Percentiles rank a stretch among this genome's conserved stretches.
Evolutionary conservation across 768 basidiomycete genomes (phyloP).

Genomic region (Glaciozyma antarctica): DNA sequence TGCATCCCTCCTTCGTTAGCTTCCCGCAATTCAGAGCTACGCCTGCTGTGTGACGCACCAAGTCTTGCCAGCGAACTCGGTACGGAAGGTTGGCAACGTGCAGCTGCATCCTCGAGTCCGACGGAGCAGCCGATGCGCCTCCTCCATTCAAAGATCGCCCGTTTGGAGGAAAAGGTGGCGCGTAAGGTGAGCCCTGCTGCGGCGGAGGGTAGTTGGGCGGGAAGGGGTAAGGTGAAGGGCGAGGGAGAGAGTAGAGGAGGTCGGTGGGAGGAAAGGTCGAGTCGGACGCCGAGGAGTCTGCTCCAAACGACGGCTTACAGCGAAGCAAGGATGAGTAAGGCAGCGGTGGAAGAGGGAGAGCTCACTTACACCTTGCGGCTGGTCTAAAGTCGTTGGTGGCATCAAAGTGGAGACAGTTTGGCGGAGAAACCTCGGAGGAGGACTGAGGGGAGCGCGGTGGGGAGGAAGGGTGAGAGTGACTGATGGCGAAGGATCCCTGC

Average conservation of each 20-base stretch:
- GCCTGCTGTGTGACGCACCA: neutral
- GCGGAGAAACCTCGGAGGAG: neutral
- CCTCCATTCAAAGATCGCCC: neutral
- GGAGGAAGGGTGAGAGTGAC: too few species aligned
- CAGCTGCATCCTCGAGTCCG: constrained; percentile 49
- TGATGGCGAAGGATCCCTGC: too few species aligned
- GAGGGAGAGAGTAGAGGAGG: constrained; percentile 1
- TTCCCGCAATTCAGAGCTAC: neutral
- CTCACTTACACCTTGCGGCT: too few species aligned
- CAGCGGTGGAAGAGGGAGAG: neutral
- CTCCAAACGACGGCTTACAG: too few species aligned
- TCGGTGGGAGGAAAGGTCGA: neutral
- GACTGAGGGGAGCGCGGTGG: too few species aligned
- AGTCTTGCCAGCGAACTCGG: constrained; percentile 68
- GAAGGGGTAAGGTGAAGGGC: neutral
- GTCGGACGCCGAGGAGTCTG: neutral
- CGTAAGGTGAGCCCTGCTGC: neutral
- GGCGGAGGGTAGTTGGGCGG: neutral
- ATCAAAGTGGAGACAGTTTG: neutral
- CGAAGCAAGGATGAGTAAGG: neutral
- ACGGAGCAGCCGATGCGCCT: neutral
- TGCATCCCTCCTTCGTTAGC: neutral
- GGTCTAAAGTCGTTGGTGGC: too few species aligned
- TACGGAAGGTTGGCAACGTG: constrained; percentile 97
- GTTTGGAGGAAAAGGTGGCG: neutral